phyloP scores from a whole-genome alignment of 108 stramenopile genomes.

The Cyclotella cryptica region DNA sequence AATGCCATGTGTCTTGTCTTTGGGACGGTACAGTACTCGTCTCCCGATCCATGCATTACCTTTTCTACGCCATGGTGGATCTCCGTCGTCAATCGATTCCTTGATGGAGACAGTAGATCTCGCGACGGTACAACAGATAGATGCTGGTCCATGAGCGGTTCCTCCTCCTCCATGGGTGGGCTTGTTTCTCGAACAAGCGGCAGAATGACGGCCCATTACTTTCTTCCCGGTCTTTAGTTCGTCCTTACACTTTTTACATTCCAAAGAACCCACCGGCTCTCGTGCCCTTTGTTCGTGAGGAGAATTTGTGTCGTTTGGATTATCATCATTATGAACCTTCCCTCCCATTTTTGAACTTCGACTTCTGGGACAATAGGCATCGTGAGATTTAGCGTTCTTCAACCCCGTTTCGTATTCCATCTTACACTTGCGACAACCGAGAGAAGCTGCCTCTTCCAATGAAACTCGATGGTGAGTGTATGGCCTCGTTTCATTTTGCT shows the following conservation, averaged over 20 bases:
- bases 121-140: neutral
- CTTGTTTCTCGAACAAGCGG: neutral
- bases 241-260: too few species aligned
- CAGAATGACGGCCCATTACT: neutral
- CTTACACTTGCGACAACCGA: conserved; percentile 5
- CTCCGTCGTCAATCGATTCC: conserved; percentile 4
- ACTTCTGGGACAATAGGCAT: conserved; percentile 1
- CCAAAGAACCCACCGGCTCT: too few species aligned
- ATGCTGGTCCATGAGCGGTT: neutral
- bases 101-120: neutral
- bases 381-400: neutral
- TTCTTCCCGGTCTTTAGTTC: too few species aligned
- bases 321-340: neutral
- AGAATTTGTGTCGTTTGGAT: neutral
- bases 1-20: neutral
- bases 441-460: neutral
- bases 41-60: conserved; percentile 5
- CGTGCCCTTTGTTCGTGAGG: too few species aligned
- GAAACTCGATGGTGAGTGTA: neutral
- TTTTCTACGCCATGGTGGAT: conserved; percentile 14
- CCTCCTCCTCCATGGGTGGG: neutral
- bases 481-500: neutral
- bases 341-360: neutral
- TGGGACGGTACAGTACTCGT: conserved; percentile 5
- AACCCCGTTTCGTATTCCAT: neutral